Evolutionary conservation across 305 asterid genomes (phyloP).

Genomic region (Solanum hybrid): DNA sequence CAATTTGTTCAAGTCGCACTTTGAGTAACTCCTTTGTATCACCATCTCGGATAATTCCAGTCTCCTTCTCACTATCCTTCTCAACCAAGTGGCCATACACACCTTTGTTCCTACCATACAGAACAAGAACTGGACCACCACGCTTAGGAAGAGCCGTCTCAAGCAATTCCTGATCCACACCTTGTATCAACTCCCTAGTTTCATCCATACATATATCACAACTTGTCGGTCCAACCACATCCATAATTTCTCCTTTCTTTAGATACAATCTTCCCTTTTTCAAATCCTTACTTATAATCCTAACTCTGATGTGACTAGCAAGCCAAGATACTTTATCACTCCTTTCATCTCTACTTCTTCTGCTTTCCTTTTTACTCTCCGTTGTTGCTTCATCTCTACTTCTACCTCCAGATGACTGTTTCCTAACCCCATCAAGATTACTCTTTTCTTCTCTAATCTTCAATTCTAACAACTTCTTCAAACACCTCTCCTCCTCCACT

Average conservation of each 20-base stretch:
- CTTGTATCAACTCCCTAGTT: slow-evolving; percentile 64
- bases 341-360: slow-evolving; percentile 21
- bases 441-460: slow-evolving; percentile 21
- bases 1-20: slow-evolving; percentile 78
- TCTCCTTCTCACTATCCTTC: slow-evolving; percentile 60
- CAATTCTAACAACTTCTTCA: slow-evolving; percentile 46
- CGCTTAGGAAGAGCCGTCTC: slow-evolving; percentile 89
- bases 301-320: slow-evolving; percentile 65
- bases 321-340: slow-evolving; percentile 44
- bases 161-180: slow-evolving; percentile 57
- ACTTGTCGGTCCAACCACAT: slow-evolving; percentile 60
- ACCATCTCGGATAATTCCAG: slow-evolving; percentile 55
- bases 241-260: slow-evolving; percentile 70
- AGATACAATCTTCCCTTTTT: slow-evolving; percentile 59
- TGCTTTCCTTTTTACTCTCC: slow-evolving; percentile 16
- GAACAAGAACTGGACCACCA: slow-evolving; percentile 68
- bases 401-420: not conserved
- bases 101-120: slow-evolving; percentile 62
- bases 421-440: slow-evolving; percentile 5
- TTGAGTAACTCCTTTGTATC: slow-evolving; percentile 54
- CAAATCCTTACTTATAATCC: slow-evolving; percentile 47
- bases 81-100: slow-evolving; percentile 63
- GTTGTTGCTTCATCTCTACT: not conserved
- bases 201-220: slow-evolving; percentile 70
- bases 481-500: slow-evolving; percentile 44